Conservation (phyloP, 805 yeast species). For the Jamesozyma piceae region DNA sequence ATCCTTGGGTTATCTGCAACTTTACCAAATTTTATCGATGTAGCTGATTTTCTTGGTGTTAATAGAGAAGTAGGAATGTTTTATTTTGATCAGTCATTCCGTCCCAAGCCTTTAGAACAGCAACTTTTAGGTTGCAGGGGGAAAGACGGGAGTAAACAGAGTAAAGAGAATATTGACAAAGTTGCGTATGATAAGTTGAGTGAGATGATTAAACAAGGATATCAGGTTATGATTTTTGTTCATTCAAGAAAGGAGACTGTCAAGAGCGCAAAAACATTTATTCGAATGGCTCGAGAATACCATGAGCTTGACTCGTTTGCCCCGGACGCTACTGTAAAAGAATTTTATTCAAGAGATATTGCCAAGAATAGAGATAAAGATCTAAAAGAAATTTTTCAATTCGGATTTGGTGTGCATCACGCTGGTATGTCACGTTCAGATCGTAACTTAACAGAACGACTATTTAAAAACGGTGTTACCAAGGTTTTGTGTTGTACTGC, state of each 20-base stretch:
- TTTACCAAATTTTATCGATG: constrained; percentile 82
- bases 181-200: constrained; percentile 68
- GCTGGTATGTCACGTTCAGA: constrained; percentile 94
- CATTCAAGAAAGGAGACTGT: constrained; percentile 91
- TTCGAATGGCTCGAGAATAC: constrained; percentile 53
- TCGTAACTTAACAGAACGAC: constrained; percentile 77
- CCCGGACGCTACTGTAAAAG: constrained; percentile 21
- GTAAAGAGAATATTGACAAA: constrained; percentile 62
- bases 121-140: constrained; percentile 80
- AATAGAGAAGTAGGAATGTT: constrained; percentile 87
- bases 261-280: constrained; percentile 67
- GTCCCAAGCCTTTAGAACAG: constrained; percentile 91
- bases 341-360: constrained; percentile 52
- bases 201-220: constrained; percentile 56
- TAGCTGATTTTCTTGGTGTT: constrained; percentile 89
- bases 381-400: constrained; percentile 63
- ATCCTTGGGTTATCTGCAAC: constrained; percentile 94
- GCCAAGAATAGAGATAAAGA: constrained; percentile 66
- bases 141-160: constrained; percentile 65
- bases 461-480: constrained; percentile 78
- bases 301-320: constrained; percentile 43
- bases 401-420: constrained; percentile 90
- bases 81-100: constrained; percentile 82
- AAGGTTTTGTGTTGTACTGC: constrained; percentile 92
- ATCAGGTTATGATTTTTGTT: constrained; percentile 94